Conservation (phyloP, 495 filamentous ascomycete species). For the Acidiella bohemica region DNA sequence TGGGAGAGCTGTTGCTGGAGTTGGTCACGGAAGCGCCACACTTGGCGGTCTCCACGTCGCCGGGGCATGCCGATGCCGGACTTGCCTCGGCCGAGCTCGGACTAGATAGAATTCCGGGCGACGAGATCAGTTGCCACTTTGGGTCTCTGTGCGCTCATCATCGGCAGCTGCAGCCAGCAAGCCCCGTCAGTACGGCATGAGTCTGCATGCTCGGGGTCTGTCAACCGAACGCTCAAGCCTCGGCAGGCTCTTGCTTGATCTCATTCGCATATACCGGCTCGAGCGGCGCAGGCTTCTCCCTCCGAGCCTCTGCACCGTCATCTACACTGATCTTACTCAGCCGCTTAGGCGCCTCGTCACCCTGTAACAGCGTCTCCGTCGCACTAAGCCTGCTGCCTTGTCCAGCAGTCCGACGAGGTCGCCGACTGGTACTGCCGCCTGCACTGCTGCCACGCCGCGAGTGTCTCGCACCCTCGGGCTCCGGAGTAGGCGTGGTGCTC, state of each 20-base stretch:
- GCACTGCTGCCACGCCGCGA: constrained; percentile 6
- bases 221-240: neutral
- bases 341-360: neutral
- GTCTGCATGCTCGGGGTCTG: too few species aligned
- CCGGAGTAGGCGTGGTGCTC: constrained; percentile 10
- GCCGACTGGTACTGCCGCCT: neutral
- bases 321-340: neutral
- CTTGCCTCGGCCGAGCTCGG: too few species aligned
- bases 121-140: too few species aligned
- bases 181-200: too few species aligned
- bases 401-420: neutral
- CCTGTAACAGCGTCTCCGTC: constrained; percentile 4
- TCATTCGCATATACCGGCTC: neutral
- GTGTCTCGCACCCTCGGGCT: constrained; percentile 1
- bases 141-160: too few species aligned
- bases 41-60: too few species aligned
- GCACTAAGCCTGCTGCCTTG: constrained; percentile 5
- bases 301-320: neutral
- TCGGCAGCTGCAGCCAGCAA: too few species aligned
- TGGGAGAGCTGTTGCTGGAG: too few species aligned
- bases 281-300: neutral
- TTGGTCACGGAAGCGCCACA: too few species aligned
- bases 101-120: too few species aligned
- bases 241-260: neutral
- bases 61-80: too few species aligned